These are phyloP conservation scores for Trichophyton mentagrophytes DNA, from an alignment of 2,329 filamentous ascomycete species.

Conservation along the genomic window DNA sequence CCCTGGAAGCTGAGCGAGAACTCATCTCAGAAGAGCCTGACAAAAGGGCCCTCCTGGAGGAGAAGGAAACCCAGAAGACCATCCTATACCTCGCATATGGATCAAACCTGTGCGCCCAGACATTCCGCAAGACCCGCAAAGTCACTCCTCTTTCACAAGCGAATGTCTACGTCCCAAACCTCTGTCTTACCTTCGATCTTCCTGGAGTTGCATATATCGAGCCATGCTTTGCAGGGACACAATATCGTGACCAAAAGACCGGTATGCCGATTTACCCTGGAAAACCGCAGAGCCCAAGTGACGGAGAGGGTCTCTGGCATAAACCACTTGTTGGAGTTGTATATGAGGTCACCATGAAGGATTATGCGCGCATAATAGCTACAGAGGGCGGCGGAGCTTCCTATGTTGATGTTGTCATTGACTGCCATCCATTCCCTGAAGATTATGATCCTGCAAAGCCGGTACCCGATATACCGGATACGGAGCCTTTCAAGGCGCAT, in stretches of 20 bases:
- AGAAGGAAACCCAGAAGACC: conserved; percentile 30
- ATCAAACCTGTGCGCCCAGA: conserved; percentile 70
- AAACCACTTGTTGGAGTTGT: conserved; percentile 85
- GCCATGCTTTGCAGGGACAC: conserved; percentile 82
- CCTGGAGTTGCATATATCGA: conserved; percentile 75
- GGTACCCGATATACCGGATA: conserved; percentile 52
- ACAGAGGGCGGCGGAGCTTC: conserved; percentile 77
- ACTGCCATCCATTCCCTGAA: conserved; percentile 57
- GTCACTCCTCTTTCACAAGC: conserved; percentile 70
- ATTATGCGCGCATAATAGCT: conserved; percentile 75
- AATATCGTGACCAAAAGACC: conserved; percentile 37
- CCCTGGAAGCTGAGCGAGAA: conserved; percentile 3
- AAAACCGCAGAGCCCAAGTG: conserved; percentile 1
- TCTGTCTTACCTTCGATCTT: conserved; percentile 73
- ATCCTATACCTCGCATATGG: conserved; percentile 81
- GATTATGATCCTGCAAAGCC: conserved; percentile 35
- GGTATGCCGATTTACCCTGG: conserved; percentile 4
- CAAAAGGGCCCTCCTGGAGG: conserved; percentile 2
- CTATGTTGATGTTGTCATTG: conserved; percentile 74
- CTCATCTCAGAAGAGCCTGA: conserved; percentile 16
- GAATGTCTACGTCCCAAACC: conserved; percentile 66
- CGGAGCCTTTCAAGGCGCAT: conserved; percentile 63
- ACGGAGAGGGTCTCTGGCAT: conserved; percentile 45
- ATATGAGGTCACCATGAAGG: conserved; percentile 75
- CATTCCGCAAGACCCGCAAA: conserved; percentile 63